Evolutionary conservation across 805 yeast genomes (phyloP), one percentile per base, ranked within the genome.

Genomic region (Starmerella stigmatis): DNA sequence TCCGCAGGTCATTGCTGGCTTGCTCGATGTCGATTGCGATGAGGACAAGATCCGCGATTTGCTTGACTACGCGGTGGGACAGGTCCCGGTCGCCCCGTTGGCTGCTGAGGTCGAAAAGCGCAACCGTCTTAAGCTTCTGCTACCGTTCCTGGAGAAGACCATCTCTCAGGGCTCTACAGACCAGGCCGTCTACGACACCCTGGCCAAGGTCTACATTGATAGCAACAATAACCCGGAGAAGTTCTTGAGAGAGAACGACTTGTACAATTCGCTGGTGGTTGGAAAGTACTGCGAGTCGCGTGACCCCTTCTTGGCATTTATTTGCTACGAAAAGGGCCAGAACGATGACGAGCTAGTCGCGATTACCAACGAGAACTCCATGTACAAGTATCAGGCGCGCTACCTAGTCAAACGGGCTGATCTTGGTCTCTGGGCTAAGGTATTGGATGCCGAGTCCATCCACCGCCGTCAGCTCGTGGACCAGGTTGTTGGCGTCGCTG

Each of bases 351-450:
- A 92, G 64, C 75, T 92, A 60, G 76, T 92, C 59, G 73, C 76
- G 60, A 86, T 92, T 65, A 92, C 98, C 55, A 92, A 92, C 64
- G 97, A 92, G 60, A 92, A 92, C 65, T 76, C 92, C 57, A 92
- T 92, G 99, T 92, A 83, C 75, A 92, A 92, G 66, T 89, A 92
- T 67, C 98, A 92, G 72, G 97, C 97, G n/a, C 80, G 97, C 64
- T 92, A 92, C 63, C 72, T 92, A 58, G 74, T 92, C 56, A 71
- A 77, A 50, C 82, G 94, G 64, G 85, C 95, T n/a, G 96, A 92
- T 61, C 70, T 78, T 20, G 72, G 66, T 6, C 72, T 92, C 53
- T 92, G 97, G 96, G 67, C 75, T 45, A 71, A 71, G 55, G 98
- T 92, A 5, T 72, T 92, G 60, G 58, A 70, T 49, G 74, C 73